Percentiles rank a stretch among this genome's conserved stretches.
phyloP scores from a whole-genome alignment of 108 stramenopile species.

The Parietichytrium sp. region DNA sequence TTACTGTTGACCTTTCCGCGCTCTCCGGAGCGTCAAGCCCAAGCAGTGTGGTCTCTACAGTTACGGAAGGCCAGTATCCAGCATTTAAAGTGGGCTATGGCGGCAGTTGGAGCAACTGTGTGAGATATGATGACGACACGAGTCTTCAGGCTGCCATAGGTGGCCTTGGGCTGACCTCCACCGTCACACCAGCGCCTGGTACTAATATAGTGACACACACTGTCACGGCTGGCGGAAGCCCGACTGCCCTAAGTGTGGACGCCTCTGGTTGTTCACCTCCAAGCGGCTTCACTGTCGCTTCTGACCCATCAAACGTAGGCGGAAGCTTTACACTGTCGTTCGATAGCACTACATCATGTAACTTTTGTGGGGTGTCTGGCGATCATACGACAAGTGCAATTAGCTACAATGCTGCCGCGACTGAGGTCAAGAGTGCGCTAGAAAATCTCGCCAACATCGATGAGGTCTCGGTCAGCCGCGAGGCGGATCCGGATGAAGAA shows the following conservation, averaged over 20 bases:
- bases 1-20: background rate
- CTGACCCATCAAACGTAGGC: conserved; percentile 55
- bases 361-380: background rate
- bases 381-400: background rate
- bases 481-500: background rate
- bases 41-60: background rate
- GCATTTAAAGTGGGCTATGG: background rate
- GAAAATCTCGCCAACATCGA: conserved; percentile 43
- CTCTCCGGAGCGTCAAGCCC: background rate
- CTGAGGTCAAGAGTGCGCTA: conserved; percentile 21
- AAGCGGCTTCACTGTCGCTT: conserved; percentile 46
- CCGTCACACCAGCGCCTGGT: too few species aligned
- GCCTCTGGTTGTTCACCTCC: too few species aligned
- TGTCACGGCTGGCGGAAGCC: too few species aligned
- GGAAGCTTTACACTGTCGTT: conserved; percentile 67
- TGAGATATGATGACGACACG: too few species aligned
- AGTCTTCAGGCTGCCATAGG: too few species aligned
- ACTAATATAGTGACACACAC: too few species aligned
- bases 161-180: too few species aligned
- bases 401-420: conserved; percentile 21
- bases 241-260: too few species aligned
- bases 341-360: conserved; percentile 56
- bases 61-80: background rate
- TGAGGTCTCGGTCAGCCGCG: conserved; percentile 45
- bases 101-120: background rate